Evolutionary conservation across 768 basidiomycete genomes (phyloP).

Genomic region (Tricholoma sp.): DNA sequence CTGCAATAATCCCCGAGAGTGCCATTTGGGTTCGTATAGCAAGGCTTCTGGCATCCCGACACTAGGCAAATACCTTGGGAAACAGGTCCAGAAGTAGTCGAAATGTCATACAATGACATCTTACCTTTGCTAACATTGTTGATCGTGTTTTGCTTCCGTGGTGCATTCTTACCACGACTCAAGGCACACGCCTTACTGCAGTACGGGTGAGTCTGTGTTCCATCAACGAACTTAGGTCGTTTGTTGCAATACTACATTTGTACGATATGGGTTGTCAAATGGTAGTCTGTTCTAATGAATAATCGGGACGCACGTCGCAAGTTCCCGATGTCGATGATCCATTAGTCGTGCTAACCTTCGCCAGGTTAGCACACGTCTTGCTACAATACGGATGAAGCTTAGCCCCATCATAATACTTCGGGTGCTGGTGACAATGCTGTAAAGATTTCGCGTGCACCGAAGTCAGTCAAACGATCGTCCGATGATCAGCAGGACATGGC

Average conservation of each 20-base stretch:
- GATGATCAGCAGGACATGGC: neutral
- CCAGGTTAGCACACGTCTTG: slow-evolving; percentile 52
- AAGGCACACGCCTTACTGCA: slow-evolving; percentile 58
- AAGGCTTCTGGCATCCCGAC: slow-evolving; percentile 45
- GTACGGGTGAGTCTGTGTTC: slow-evolving; percentile 52
- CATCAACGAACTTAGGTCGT: slow-evolving; percentile 56
- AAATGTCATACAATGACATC: neutral
- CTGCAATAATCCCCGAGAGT: slow-evolving; percentile 43
- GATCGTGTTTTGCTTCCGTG: neutral
- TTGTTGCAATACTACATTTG: slow-evolving; percentile 49
- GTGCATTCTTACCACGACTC: slow-evolving; percentile 1
- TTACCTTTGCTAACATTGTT: slow-evolving; percentile 15
- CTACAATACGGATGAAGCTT: slow-evolving; percentile 56
- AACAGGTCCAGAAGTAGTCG: neutral
- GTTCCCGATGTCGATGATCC: slow-evolving; percentile 30
- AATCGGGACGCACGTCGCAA: slow-evolving; percentile 41
- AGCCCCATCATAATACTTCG: slow-evolving; percentile 51
- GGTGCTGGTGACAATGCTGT: slow-evolving; percentile 50
- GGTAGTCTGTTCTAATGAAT: slow-evolving; percentile 1
- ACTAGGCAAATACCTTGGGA: slow-evolving; percentile 42
- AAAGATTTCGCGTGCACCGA: slow-evolving; percentile 2
- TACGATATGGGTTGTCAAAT: neutral
- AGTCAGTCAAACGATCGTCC: slow-evolving; percentile 2
- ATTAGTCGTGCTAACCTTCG: slow-evolving; percentile 21
- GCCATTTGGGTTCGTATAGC: slow-evolving; percentile 35